Conservation (phyloP, 75 land plant species). For the Sequoia sempervirens region DNA sequence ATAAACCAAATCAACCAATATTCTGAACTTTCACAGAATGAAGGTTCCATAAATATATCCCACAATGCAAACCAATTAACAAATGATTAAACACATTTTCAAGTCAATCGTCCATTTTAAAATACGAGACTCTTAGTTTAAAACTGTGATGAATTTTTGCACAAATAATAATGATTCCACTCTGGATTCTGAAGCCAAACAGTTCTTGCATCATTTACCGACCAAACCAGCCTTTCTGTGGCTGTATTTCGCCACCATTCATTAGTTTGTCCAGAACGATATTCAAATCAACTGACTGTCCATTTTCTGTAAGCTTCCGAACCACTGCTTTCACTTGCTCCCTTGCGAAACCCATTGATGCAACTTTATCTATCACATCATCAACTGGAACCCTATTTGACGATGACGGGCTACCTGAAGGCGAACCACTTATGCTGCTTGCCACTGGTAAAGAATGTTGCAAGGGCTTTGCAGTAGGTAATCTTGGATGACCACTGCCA, state of each 20-base stretch:
- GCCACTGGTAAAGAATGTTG: slow-evolving; percentile 74
- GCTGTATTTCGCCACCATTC: slow-evolving; percentile 45
- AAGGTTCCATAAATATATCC: neutral
- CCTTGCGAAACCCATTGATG: slow-evolving; percentile 88
- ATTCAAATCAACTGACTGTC: slow-evolving; percentile 93
- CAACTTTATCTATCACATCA: slow-evolving; percentile 90
- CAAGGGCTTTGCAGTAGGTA: slow-evolving; percentile 81
- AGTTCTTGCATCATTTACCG: slow-evolving; percentile 14
- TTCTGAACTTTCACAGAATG: neutral
- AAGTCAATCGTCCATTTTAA: neutral
- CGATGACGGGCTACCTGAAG: slow-evolving; percentile 24
- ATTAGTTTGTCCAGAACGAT: slow-evolving; percentile 89
- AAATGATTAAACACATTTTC: slow-evolving; percentile 1
- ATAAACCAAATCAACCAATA: neutral
- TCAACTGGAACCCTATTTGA: slow-evolving; percentile 80
- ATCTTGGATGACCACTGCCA: slow-evolving; percentile 69
- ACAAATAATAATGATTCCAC: neutral
- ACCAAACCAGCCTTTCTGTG: slow-evolving; percentile 56
- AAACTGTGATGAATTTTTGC: neutral
- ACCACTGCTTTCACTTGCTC: slow-evolving; percentile 89
- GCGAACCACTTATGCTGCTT: slow-evolving; percentile 31
- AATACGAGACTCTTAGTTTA: neutral
- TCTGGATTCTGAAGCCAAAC: neutral
- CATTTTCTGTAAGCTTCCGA: slow-evolving; percentile 82
- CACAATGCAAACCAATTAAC: slow-evolving; percentile 4